phyloP scores from a whole-genome alignment of 495 filamentous ascomycete genomes.

The Lepraria neglecta region DNA sequence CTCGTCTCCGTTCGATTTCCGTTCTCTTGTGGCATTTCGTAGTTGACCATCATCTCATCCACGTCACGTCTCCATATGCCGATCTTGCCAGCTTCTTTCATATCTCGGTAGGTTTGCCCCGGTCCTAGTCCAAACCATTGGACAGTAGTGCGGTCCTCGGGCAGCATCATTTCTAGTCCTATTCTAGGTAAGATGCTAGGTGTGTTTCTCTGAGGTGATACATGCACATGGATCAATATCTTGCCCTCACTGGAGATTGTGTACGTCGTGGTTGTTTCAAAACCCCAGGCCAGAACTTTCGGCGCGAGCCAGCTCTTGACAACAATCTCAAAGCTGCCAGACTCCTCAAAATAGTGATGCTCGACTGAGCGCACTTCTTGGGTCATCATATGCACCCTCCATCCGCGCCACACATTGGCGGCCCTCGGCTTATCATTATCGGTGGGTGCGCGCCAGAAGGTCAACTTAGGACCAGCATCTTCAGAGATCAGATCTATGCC shows the following conservation, averaged over 20 bases:
- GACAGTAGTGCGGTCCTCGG: slow-evolving; percentile 35
- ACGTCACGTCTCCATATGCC: slow-evolving; percentile 44
- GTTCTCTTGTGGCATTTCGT: slow-evolving; percentile 59
- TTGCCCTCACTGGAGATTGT: slow-evolving; percentile 40
- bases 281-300: slow-evolving; percentile 52
- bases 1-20: slow-evolving; percentile 55
- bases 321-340: slow-evolving; percentile 31
- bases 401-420: slow-evolving; percentile 37
- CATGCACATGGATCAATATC: slow-evolving; percentile 38
- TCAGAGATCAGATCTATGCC: slow-evolving; percentile 22
- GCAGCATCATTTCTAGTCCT: slow-evolving; percentile 47
- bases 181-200: slow-evolving; percentile 52
- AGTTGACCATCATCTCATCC: slow-evolving; percentile 46
- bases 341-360: slow-evolving; percentile 33
- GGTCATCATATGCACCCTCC: slow-evolving; percentile 33
- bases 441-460: slow-evolving; percentile 49
- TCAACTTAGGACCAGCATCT: slow-evolving; percentile 28
- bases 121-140: slow-evolving; percentile 59
- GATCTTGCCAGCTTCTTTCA: slow-evolving; percentile 48
- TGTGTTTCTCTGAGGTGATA: slow-evolving; percentile 40
- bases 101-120: slow-evolving; percentile 57
- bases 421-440: slow-evolving; percentile 56
- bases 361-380: slow-evolving; percentile 39
- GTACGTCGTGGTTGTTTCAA: slow-evolving; percentile 44
- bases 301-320: slow-evolving; percentile 49